Conservation (phyloP, 768 basidiomycete genomes). For the Trametes sanguinea region DNA sequence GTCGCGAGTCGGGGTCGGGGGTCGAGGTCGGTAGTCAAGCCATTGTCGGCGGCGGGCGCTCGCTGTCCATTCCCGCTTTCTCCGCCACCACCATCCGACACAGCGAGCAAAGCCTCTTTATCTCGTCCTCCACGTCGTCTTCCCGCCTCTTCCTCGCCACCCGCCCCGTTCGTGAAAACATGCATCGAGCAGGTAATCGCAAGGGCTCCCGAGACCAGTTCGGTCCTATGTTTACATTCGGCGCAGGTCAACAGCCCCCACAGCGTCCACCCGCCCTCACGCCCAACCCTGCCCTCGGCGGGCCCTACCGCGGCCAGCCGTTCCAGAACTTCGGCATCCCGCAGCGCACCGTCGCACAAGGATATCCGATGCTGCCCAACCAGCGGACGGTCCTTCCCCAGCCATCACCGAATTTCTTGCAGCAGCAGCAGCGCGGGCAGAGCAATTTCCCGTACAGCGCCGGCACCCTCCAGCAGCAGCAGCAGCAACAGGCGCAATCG, state of each 20-base stretch:
- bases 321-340: slow-evolving; percentile 60
- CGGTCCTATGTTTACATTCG: slow-evolving; percentile 24
- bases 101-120: slow-evolving; percentile 25
- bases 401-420: slow-evolving; percentile 62
- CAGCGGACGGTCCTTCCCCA: slow-evolving; percentile 66
- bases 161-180: slow-evolving; percentile 21
- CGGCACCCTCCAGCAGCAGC: slow-evolving; percentile 57
- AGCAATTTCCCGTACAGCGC: slow-evolving; percentile 70
- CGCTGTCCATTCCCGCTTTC: slow-evolving; percentile 22
- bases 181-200: slow-evolving; percentile 41
- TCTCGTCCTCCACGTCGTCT: slow-evolving; percentile 12
- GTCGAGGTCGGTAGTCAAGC: slow-evolving; percentile 21
- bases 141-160: slow-evolving; percentile 10
- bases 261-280: slow-evolving; percentile 78
- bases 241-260: slow-evolving; percentile 68
- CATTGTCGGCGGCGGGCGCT: slow-evolving; percentile 19
- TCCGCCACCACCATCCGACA: slow-evolving; percentile 26
- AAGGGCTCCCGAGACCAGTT: slow-evolving; percentile 16
- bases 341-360: slow-evolving; percentile 56
- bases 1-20: neutral
- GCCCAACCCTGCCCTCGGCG: slow-evolving; percentile 61
- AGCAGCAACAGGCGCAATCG: slow-evolving; percentile 47
- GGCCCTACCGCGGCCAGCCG: slow-evolving; percentile 57
- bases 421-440: slow-evolving; percentile 66
- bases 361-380: slow-evolving; percentile 58